Base-by-base conservation (phyloP, 768 basidiomycete genomes). In the Hebeloma cylindrosporum region DNA sequence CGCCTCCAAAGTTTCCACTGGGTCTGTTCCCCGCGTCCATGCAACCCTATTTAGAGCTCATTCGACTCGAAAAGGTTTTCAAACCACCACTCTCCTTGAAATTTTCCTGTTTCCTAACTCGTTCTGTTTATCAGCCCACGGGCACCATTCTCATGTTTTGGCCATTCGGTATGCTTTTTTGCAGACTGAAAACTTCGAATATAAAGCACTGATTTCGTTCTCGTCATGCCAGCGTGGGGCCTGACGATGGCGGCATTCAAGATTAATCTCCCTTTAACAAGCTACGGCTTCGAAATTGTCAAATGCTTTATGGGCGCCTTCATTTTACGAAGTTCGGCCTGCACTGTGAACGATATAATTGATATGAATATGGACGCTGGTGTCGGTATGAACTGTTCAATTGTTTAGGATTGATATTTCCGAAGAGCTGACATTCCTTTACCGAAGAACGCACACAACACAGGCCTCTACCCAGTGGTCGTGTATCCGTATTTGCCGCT, bases 321-420 rank as follows among this genome's bases (percentile, higher is more conserved):
- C 46, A 38, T 62, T 26, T 25, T 78, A 23, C 70, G 75, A 29
- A 65, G 72, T 41, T 75, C 77, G 2, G 78, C 77, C 1, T 79
- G 78, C 50, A 77, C 77, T 2, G 62, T 79, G 23, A 79, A 80
- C 46, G 78, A 80, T 46, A 78, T 80, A 13, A 70, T 77, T 40
- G 78, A 80, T 54, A 67, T 72, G 9, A 53, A 75, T 17, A 63
- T 78, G 53, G 78, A 80, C 54, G 74, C 71, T 16, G 72, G 71
- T 39, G 77, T 80, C 46, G 77, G 78, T 76, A 31, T 41, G 74
- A 61, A 20, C 37, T 27, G 30, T 17, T 9, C 18, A 17, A 22
- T 18, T 22, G 21, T 27, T 70, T 70, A n/a, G n/a, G n/a, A 42
- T 67, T 66, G 6, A 58, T 75, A 38, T 78, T 77, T 46, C 13